These are phyloP conservation scores for Phytophthora sp. DNA, from an alignment of 352 stramenopile species.

Conservation along the genomic window DNA sequence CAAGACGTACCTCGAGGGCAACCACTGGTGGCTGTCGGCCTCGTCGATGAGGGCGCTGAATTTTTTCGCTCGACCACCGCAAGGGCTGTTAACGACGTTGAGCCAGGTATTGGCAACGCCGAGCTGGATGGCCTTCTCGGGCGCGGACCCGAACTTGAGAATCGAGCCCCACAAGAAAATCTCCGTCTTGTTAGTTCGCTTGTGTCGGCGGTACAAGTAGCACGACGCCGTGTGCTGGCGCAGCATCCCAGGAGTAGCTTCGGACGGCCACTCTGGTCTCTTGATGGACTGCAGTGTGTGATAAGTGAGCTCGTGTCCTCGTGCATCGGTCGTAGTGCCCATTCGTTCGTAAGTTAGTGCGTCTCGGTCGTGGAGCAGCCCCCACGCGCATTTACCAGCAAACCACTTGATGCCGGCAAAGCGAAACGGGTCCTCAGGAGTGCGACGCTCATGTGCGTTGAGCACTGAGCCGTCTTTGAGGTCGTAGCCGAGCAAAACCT, in stretches of 20 bases:
- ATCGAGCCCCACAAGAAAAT: slow-evolving; percentile 48
- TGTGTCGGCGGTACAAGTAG: slow-evolving; percentile 42
- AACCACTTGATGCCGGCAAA: slow-evolving; percentile 66
- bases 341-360: slow-evolving; percentile 53
- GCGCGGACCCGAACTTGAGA: slow-evolving; percentile 34
- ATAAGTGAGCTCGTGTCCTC: slow-evolving; percentile 46
- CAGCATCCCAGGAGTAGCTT: slow-evolving; percentile 39
- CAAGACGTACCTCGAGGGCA: slow-evolving; percentile 33
- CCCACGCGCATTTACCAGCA: slow-evolving; percentile 32
- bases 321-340: slow-evolving; percentile 31
- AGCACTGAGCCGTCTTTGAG: slow-evolving; percentile 41
- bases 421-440: slow-evolving; percentile 37
- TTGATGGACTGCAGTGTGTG: slow-evolving; percentile 55
- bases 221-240: slow-evolving; percentile 43
- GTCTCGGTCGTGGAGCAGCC: slow-evolving; percentile 38
- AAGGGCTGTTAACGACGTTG: slow-evolving; percentile 32
- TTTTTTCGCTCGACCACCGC: slow-evolving; percentile 32
- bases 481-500: slow-evolving; percentile 43
- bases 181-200: slow-evolving; percentile 34
- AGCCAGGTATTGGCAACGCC: slow-evolving; percentile 41
- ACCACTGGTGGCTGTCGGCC: slow-evolving; percentile 31
- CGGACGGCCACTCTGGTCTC: slow-evolving; percentile 45
- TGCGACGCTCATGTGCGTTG: slow-evolving; percentile 36
- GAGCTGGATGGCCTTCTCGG: slow-evolving; percentile 40
- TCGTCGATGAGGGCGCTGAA: slow-evolving; percentile 37